These are phyloP conservation scores for Pseudocercospora ulei DNA, from an alignment of 2,329 filamentous ascomycete genomes.

Conservation along the genomic window DNA sequence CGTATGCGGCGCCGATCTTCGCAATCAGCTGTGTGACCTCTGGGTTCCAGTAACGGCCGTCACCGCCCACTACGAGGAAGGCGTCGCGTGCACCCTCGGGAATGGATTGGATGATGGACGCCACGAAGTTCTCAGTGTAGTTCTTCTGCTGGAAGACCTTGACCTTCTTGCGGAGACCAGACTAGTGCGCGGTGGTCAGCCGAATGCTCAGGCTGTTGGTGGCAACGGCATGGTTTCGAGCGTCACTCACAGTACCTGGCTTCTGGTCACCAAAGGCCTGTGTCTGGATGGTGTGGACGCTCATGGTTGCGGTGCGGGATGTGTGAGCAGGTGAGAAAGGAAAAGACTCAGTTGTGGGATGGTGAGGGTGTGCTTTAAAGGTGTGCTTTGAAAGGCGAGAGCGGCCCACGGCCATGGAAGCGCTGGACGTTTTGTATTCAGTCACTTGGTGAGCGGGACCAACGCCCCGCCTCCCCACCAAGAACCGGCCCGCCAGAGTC, in stretches of 20 bases:
- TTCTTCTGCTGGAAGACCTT: conserved; percentile 90
- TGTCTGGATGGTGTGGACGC: conserved; percentile 67
- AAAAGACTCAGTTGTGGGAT: conserved; percentile 14
- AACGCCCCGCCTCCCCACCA: neutral
- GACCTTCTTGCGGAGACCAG: conserved; percentile 97
- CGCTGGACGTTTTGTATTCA: conserved; percentile 1
- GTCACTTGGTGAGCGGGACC: neutral
- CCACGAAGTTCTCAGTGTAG: conserved; percentile 92
- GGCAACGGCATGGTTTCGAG: conserved; percentile 39
- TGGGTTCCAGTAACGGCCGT: conserved; percentile 94
- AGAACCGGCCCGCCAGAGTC: neutral
- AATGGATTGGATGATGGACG: conserved; percentile 90
- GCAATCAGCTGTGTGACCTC: conserved; percentile 95
- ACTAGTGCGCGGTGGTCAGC: conserved; percentile 35
- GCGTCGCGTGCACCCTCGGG: conserved; percentile 82
- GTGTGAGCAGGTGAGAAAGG: conserved; percentile 9
- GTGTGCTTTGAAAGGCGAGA: neutral
- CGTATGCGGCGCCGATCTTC: conserved; percentile 92
- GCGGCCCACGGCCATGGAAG: too few species aligned
- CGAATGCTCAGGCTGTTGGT: conserved; percentile 5
- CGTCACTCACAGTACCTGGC: conserved; percentile 61
- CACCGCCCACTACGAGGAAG: conserved; percentile 91
- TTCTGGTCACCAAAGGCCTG: conserved; percentile 92
- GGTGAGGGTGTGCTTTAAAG: conserved; percentile 5
- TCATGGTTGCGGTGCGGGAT: conserved; percentile 47